Evolutionary conservation across 306 rosid genomes (phyloP).

Genomic region (Styphnolobium japonicum): DNA sequence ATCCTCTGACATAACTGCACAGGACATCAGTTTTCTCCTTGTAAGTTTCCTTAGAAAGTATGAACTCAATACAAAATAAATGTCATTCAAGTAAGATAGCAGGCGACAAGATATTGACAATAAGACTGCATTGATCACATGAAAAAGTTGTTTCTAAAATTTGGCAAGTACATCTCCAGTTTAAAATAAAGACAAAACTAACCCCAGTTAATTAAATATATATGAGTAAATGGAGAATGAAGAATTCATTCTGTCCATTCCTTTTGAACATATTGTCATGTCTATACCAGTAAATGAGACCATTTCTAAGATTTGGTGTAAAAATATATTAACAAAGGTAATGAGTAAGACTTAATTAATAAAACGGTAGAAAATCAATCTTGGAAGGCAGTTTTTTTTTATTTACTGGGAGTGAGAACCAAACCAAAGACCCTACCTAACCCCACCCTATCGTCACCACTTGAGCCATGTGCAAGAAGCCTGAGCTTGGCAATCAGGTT

Average conservation of each 20-base stretch:
- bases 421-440: not conserved
- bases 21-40: constrained; percentile 17
- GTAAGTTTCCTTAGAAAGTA: constrained; percentile 19
- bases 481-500: not conserved
- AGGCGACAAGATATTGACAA: not conserved
- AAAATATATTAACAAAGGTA: too few species aligned
- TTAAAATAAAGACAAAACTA: not conserved
- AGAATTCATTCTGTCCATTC: too few species aligned
- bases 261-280: too few species aligned
- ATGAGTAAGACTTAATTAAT: too few species aligned
- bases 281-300: not conserved
- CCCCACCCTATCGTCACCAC: not conserved
- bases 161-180: not conserved
- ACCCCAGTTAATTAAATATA: not conserved
- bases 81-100: not conserved
- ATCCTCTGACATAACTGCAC: constrained; percentile 90
- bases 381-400: not conserved
- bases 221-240: not conserved
- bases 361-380: too few species aligned
- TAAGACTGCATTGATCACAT: not conserved
- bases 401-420: not conserved
- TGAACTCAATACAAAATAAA: constrained; percentile 3
- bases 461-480: not conserved
- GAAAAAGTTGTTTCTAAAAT: not conserved
- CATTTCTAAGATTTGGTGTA: too few species aligned